phyloP scores from a whole-genome alignment of 768 basidiomycete species.

The Amanita exitialis region DNA sequence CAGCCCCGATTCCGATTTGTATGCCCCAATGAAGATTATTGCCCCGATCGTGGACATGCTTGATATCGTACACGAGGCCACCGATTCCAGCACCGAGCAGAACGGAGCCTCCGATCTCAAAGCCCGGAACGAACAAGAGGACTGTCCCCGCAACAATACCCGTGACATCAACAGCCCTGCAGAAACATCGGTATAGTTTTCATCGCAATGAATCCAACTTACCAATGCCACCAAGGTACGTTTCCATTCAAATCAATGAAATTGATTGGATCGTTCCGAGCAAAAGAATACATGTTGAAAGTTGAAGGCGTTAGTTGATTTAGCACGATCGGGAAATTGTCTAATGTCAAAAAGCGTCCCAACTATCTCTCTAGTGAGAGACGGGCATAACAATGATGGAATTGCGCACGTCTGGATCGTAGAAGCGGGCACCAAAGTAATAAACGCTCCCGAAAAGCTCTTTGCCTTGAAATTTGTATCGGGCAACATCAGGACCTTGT shows the following conservation, averaged over 20 bases:
- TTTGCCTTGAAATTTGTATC: too few species aligned
- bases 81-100: too few species aligned
- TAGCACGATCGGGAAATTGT: not conserved
- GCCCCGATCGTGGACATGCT: too few species aligned
- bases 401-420: not conserved
- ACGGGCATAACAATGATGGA: too few species aligned
- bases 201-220: not conserved
- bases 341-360: not conserved
- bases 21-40: too few species aligned
- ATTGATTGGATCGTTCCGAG: conserved; percentile 8
- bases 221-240: conserved; percentile 11
- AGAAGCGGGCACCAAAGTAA: not conserved
- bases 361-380: not conserved
- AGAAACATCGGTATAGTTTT: not conserved
- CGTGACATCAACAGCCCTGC: too few species aligned
- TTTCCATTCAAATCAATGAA: conserved; percentile 10
- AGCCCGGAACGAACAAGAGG: too few species aligned
- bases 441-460: not conserved
- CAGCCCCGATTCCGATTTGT: too few species aligned
- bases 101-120: too few species aligned
- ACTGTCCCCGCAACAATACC: too few species aligned
- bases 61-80: too few species aligned
- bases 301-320: not conserved
- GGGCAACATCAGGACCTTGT: too few species aligned
- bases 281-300: conserved; percentile 9